Evolutionary conservation across 176 grass and related monocot genomes (phyloP), one percentile per base, ranked within the genome.

Genomic region (Rhynchospora tenuis): DNA sequence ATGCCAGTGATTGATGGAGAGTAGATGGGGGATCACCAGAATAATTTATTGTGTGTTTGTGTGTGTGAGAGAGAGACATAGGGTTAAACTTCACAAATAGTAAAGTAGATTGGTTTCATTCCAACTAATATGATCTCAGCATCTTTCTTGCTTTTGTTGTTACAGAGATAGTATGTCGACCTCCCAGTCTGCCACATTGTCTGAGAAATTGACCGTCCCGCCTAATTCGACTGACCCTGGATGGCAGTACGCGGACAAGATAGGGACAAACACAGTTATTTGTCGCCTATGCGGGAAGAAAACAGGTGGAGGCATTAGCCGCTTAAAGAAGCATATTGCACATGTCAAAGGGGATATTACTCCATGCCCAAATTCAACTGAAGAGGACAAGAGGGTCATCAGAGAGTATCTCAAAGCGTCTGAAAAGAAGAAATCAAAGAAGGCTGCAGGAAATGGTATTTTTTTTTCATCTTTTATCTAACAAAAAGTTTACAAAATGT

Each of bases 251-350:
- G 80, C 42, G 42, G 26, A 66, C 19, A 82, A 67, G 43, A 81
- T 7, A 26, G 46, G 20, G 29, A 15, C 61, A 0, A 46, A 44
- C 9, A 65, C 3, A 48, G 19, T 82, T 24, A 22, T 82, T 52
- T 82, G 80, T 54, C 59, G 45, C 9, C 17, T 82, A 14, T 82
- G 80, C 29, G 80, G 80, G 59, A 82, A 66, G 62, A 26, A 26
- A 48, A 66, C 23, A 42, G 52, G 10, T 19, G 80, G 80, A 47
- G 80, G 80, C 44, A 24, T 82, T 23, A 66, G 2, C 9, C 80
- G 80, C 43, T 66, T 82, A 33, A 82, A 82, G 80, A 66, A 51
- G 59, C 80, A 82, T 60, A 82, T 82, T 48, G 80, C 61, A 2
- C 80, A 82, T 65, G 27, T 82, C 42, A 82, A 50, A 82, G 80